Conservation (phyloP, 2,329 filamentous ascomycete species). For the Curvularia sp. region DNA sequence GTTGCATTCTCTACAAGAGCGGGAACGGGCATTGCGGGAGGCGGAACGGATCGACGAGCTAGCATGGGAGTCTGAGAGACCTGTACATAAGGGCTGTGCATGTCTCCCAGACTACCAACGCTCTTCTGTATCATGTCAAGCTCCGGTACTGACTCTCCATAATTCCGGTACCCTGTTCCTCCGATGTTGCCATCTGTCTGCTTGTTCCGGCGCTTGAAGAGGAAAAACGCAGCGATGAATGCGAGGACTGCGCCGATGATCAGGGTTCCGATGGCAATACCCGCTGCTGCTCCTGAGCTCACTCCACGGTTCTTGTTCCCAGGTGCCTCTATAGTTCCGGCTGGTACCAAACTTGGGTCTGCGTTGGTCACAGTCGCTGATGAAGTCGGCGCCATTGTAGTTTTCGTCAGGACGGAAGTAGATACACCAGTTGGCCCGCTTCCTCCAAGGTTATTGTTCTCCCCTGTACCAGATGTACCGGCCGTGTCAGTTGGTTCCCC, state of each 20-base stretch:
- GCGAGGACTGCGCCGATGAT: conserved; percentile 41
- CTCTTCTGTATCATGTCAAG: conserved; percentile 35
- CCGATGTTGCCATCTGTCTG: conserved; percentile 13
- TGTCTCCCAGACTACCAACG: conserved; percentile 16
- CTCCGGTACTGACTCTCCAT: conserved; percentile 34
- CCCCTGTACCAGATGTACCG: not conserved
- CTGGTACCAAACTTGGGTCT: not conserved
- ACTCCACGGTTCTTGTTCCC: conserved; percentile 7
- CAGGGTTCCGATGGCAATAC: conserved; percentile 33
- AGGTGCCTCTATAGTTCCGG: not conserved
- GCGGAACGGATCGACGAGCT: conserved; percentile 1
- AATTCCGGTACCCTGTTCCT: conserved; percentile 21
- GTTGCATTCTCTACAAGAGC: conserved; percentile 15
- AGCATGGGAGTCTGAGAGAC: conserved; percentile 35
- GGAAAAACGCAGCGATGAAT: conserved; percentile 37
- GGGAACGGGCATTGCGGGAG: conserved; percentile 7
- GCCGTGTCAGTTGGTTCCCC: not conserved
- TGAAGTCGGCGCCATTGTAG: not conserved
- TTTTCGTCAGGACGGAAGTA: not conserved
- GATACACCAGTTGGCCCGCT: not conserved
- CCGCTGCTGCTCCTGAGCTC: conserved; percentile 29
- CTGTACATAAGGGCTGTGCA: conserved; percentile 37
- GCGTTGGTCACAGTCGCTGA: not conserved
- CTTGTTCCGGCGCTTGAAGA: conserved; percentile 39
- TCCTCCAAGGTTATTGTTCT: not conserved